A percentile compares a stretch with the other conserved stretches of the same genome.
phyloP scores from a whole-genome alignment of 352 stramenopile species.

The Thraustotheca clavata region DNA sequence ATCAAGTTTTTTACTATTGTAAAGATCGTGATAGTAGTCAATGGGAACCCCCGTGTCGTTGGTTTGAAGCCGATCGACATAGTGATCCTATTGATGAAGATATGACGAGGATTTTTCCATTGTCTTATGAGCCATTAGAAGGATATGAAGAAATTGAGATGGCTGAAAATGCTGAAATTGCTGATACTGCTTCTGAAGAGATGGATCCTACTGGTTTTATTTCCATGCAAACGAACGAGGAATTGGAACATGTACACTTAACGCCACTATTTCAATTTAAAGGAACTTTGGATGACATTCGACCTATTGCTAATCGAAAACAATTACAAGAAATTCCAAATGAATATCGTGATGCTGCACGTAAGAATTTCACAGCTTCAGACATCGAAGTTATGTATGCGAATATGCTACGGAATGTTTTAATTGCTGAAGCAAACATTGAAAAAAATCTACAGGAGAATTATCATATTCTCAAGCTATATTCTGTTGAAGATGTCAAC shows the following conservation, averaged over 20 bases:
- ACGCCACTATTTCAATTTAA: neutral
- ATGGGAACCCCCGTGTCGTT: conserved; percentile 5
- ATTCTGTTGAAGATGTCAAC: neutral
- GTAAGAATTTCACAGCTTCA: neutral
- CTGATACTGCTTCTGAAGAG: neutral
- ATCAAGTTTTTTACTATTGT: conserved; percentile 16
- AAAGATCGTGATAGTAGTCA: conserved; percentile 10
- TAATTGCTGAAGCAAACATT: neutral
- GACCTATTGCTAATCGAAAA: neutral
- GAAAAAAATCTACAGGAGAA: neutral
- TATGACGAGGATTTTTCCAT: neutral
- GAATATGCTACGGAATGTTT: neutral
- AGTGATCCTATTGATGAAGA: neutral
- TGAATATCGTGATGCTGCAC: neutral
- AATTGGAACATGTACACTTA: neutral
- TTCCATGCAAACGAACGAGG: neutral
- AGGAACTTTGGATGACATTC: neutral
- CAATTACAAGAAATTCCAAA: neutral
- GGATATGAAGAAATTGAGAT: neutral
- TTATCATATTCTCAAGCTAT: neutral
- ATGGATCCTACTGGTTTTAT: neutral
- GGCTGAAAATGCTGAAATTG: neutral
- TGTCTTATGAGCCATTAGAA: neutral
- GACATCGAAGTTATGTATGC: neutral
- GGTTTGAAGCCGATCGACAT: neutral